A percentile compares a stretch with the other conserved stretches of the same genome.
These are phyloP conservation scores for Drechslerella coelobrocha DNA, from an alignment of 2,329 filamentous ascomycete genomes.

Conservation along the genomic window DNA sequence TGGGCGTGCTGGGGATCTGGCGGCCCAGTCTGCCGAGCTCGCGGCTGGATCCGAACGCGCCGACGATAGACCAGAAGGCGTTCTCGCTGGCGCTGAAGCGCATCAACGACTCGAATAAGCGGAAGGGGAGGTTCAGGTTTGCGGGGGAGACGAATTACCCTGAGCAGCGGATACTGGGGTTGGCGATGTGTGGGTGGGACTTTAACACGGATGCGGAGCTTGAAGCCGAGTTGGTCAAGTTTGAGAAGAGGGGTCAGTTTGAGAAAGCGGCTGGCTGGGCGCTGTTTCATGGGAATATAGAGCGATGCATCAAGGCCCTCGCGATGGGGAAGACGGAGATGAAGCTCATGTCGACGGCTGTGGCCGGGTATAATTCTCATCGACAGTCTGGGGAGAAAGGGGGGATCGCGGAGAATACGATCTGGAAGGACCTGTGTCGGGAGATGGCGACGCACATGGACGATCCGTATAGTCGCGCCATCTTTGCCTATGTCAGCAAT, in stretches of 20 bases:
- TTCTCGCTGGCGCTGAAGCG: conserved; percentile 56
- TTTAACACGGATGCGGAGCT: conserved; percentile 62
- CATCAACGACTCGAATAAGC: conserved; percentile 70
- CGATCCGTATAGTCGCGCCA: conserved; percentile 79
- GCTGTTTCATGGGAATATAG: conserved; percentile 72
- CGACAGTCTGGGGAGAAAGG: conserved; percentile 43
- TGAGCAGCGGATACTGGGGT: conserved; percentile 74
- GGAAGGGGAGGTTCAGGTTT: conserved; percentile 68
- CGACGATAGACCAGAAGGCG: conserved; percentile 52
- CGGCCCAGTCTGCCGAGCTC: conserved; percentile 53
- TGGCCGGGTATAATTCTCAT: conserved; percentile 55
- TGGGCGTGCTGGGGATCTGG: conserved; percentile 78
- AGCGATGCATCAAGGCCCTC: conserved; percentile 52
- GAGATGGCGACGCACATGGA: conserved; percentile 68
- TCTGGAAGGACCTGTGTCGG: conserved; percentile 63
- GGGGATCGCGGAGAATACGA: conserved; percentile 59
- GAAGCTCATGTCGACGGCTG: conserved; percentile 55
- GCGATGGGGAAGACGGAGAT: conserved; percentile 53
- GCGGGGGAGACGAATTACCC: conserved; percentile 71
- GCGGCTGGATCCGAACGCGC: conserved; percentile 51
- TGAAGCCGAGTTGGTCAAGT: conserved; percentile 60
- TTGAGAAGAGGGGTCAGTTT: conserved; percentile 63
- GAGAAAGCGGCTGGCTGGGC: conserved; percentile 80
- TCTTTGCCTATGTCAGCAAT: conserved; percentile 77
- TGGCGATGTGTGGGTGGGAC: conserved; percentile 77